These are phyloP conservation scores for Botrytis elliptica DNA, from an alignment of 2,329 filamentous ascomycete genomes.

Conservation along the genomic window DNA sequence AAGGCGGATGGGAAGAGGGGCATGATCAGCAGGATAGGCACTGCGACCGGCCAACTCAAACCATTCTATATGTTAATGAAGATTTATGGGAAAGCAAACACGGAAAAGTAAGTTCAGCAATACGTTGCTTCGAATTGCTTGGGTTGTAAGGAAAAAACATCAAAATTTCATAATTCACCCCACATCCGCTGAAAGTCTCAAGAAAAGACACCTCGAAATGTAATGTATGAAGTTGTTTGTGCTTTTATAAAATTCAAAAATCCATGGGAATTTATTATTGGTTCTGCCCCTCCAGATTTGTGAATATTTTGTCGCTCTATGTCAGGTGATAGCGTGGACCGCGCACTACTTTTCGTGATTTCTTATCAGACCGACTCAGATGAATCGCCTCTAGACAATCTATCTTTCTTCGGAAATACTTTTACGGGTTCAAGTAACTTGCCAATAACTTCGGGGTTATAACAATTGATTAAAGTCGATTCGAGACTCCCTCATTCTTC, in stretches of 20 bases:
- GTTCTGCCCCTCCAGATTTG: background rate
- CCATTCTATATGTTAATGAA: background rate
- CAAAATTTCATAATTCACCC: background rate
- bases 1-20: background rate
- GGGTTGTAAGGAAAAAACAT: background rate
- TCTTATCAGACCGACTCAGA: background rate
- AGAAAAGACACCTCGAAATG: background rate
- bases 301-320: background rate
- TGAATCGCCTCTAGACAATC: background rate
- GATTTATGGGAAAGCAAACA: background rate
- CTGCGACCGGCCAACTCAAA: background rate
- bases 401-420: background rate
- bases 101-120: background rate
- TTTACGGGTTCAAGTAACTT: background rate
- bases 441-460: background rate
- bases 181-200: background rate
- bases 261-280: background rate
- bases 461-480: background rate
- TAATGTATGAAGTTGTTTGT: background rate
- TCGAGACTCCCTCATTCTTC: background rate
- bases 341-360: background rate
- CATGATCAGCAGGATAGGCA: background rate
- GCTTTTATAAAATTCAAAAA: background rate
- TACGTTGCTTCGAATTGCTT: background rate
- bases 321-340: conserved; percentile 11